Conservation (phyloP, 208 protist species). For the Crithidia thermophila region DNA sequence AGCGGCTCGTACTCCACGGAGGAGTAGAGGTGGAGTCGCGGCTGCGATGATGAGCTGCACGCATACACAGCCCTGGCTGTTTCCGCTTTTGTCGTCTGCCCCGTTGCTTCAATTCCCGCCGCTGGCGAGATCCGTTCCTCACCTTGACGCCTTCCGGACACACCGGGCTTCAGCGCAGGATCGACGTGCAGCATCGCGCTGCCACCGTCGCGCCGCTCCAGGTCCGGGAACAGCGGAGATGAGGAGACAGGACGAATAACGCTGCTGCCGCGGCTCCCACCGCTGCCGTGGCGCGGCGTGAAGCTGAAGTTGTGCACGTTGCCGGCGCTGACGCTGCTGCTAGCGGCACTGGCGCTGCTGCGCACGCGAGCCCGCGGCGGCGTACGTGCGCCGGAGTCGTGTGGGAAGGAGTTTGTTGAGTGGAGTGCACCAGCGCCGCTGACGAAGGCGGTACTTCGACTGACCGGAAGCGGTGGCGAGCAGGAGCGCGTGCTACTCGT, state of each 20-base stretch:
- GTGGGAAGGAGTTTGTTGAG: too few relatives aligned
- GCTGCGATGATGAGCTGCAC: neutral
- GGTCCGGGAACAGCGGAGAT: neutral
- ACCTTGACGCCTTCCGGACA: too few relatives aligned
- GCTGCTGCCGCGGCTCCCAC: slow-evolving; percentile 1
- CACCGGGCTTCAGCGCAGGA: too few relatives aligned
- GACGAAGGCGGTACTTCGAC: too few relatives aligned
- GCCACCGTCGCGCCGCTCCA: too few relatives aligned
- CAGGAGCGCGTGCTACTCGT: neutral
- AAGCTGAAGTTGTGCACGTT: neutral
- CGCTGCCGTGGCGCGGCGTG: slow-evolving; percentile 1
- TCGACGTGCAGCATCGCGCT: too few relatives aligned
- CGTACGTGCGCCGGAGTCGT: neutral
- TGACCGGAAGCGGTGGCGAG: slow-evolving; percentile 1
- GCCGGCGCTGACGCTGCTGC: neutral
- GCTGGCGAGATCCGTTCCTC: too few relatives aligned
- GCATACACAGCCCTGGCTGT: too few relatives aligned
- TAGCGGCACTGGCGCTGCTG: neutral
- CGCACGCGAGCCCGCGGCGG: neutral
- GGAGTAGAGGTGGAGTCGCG: neutral
- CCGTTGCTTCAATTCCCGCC: too few relatives aligned
- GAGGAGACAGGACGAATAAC: neutral
- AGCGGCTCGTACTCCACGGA: slow-evolving; percentile 7
- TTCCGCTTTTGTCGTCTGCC: too few relatives aligned
- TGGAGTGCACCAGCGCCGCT: too few relatives aligned